Percentiles rank a stretch among this genome's conserved stretches.
Evolutionary conservation across 2,329 filamentous ascomycete genomes (phyloP).

Genomic region (Talaromyces funiculosus): DNA sequence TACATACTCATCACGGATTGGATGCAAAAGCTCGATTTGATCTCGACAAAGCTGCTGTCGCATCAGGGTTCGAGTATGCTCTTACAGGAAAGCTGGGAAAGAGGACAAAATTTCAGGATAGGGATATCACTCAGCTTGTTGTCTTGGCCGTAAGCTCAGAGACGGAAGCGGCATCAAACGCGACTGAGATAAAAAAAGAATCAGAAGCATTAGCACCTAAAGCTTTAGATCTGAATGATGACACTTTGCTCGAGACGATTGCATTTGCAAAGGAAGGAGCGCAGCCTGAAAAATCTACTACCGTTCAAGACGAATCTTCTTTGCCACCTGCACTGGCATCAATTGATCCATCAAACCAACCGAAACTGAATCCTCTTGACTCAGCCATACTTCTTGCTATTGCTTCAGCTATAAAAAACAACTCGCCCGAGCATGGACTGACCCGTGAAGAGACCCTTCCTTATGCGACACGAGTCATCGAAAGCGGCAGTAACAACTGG

Average conservation of each 20-base stretch:
- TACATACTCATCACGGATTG: constrained; percentile 77
- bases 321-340: constrained; percentile 59
- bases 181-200: constrained; percentile 19
- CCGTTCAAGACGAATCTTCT: constrained; percentile 38
- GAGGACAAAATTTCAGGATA: constrained; percentile 41
- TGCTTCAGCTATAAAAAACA: constrained; percentile 86
- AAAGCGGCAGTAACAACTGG: constrained; percentile 91
- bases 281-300: constrained; percentile 31
- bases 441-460: constrained; percentile 92
- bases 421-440: constrained; percentile 73
- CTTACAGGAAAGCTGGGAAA: constrained; percentile 81
- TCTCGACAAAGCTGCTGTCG: constrained; percentile 60
- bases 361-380: constrained; percentile 73
- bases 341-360: constrained; percentile 73
- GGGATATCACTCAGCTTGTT: constrained; percentile 71
- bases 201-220: constrained; percentile 49
- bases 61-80: constrained; percentile 71
- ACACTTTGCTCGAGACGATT: constrained; percentile 85
- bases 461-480: constrained; percentile 80
- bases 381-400: constrained; percentile 75
- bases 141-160: constrained; percentile 74
- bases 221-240: constrained; percentile 77
- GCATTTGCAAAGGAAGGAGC: constrained; percentile 60
- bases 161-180: constrained; percentile 19
- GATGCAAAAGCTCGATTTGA: constrained; percentile 69